phyloP scores from a whole-genome alignment of 805 yeast species.

The Suhomyces faveliae region DNA sequence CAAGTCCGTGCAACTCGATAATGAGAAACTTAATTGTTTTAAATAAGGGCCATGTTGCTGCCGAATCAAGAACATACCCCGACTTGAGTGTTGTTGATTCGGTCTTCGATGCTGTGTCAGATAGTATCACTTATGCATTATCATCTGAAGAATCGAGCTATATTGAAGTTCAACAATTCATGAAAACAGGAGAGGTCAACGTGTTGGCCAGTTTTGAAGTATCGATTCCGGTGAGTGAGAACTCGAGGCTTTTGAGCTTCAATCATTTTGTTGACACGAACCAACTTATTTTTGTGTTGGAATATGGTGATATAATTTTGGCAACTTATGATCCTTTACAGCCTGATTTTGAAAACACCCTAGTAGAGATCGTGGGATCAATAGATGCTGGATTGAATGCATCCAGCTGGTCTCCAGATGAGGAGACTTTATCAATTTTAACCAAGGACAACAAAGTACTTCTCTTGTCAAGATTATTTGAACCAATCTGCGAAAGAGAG shows the following conservation, averaged over 20 bases:
- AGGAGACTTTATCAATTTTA: conserved; percentile 73
- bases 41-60: conserved; percentile 53
- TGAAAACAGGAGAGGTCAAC: conserved; percentile 58
- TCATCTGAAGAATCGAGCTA: conserved; percentile 51
- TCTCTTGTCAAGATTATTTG: conserved; percentile 72
- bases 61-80: conserved; percentile 59
- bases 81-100: conserved; percentile 56
- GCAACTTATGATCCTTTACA: conserved; percentile 56
- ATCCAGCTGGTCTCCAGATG: conserved; percentile 89
- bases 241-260: conserved; percentile 47
- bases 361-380: conserved; percentile 76
- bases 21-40: conserved; percentile 53
- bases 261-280: conserved; percentile 68
- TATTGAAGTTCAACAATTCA: conserved; percentile 75
- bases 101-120: conserved; percentile 70
- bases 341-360: conserved; percentile 52
- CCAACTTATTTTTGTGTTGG: conserved; percentile 64
- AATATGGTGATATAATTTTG: conserved; percentile 72
- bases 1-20: not conserved
- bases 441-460: conserved; percentile 62
- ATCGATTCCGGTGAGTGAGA: conserved; percentile 24
- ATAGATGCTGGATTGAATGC: conserved; percentile 72
- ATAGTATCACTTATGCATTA: conserved; percentile 66
- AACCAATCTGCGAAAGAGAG: conserved; percentile 67
- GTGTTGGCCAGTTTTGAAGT: conserved; percentile 63